Evolutionary conservation across 2,329 filamentous ascomycete genomes (phyloP), one percentile per base, ranked within the genome.

Genomic region (Calonectria naviculata): DNA sequence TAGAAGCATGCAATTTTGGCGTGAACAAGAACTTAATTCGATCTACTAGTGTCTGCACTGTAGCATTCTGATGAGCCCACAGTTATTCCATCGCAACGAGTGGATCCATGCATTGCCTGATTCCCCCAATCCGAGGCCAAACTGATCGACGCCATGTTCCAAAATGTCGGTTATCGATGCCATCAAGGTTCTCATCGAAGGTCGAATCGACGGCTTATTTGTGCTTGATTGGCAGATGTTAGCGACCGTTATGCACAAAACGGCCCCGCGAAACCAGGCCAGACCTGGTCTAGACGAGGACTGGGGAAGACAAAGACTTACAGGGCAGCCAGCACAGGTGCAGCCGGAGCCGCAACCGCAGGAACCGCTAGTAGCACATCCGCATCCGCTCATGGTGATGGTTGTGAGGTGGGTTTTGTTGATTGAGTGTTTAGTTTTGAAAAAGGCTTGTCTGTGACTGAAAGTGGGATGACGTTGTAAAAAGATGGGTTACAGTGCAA

Each of bases 311-410:
- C 24, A 10, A 60, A 44, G 29, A 81, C 84, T 78, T 82, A 86
- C 85, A 75, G 84, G 84, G 83, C 85, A 86, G 78, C 79, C 80
- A 56, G 78, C 74, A 75, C 85, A 86, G 73, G 83, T 81, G 84
- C 85, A 86, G 80, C 74, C 47, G 34, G 80, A 77, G 76, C 84
- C 84, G 79, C 85, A 86, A 78, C 78, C 77, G 78, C 85, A 86
- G 65, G 81, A 77, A 75, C 84, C 84, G 72, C 83, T 81, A 63
- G 80, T 75, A 75, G 83, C 76, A 73, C 84, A 86, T 77, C 84
- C 84, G 75, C 83, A 86, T 77, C 81, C 83, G 78, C 79, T 79
- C 84, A 86, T 86, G 75, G 71, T 85, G 79, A 80, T 71, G 15
- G 54, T 65, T 60, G 71, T 73, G 65, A n/a, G 29, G 38, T 46